Evolutionary conservation across 163 green algal species (phyloP).

Genomic region (Botryococcus braunii): DNA sequence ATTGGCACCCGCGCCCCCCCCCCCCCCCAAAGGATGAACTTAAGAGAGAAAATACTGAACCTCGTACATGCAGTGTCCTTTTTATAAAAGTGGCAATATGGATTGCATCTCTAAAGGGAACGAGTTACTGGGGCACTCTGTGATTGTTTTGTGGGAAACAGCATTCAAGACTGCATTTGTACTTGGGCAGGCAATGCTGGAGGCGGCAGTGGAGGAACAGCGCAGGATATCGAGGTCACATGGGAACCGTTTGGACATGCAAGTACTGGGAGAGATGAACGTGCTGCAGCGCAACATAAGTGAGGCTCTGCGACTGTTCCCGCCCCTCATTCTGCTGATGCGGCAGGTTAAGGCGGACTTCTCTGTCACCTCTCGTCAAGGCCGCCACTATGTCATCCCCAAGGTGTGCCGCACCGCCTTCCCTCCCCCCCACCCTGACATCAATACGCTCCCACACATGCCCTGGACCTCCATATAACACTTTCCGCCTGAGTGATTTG

Average conservation of each 20-base stretch:
- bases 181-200: not conserved
- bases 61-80: too few species aligned
- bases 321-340: conserved; percentile 92
- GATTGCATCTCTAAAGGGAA: too few species aligned
- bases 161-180: conserved; percentile 6
- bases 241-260: conserved; percentile 66
- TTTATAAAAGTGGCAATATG: too few species aligned
- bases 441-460: too few species aligned
- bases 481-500: too few species aligned
- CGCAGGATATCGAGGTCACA: conserved; percentile 57
- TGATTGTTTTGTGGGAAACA: too few species aligned
- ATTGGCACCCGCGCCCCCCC: too few species aligned
- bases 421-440: too few species aligned
- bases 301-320: conserved; percentile 90
- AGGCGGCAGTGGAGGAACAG: conserved; percentile 77
- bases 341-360: conserved; percentile 80
- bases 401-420: conserved; percentile 68
- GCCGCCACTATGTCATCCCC: conserved; percentile 70
- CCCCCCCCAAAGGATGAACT: too few species aligned
- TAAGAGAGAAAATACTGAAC: too few species aligned
- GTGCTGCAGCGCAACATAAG: conserved; percentile 45
- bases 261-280: conserved; percentile 68
- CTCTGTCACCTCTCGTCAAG: conserved; percentile 61
- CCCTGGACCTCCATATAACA: too few species aligned
- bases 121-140: too few species aligned